Conservation (phyloP, 2,329 filamentous ascomycete genomes). For the Ampelomyces quisqualis region DNA sequence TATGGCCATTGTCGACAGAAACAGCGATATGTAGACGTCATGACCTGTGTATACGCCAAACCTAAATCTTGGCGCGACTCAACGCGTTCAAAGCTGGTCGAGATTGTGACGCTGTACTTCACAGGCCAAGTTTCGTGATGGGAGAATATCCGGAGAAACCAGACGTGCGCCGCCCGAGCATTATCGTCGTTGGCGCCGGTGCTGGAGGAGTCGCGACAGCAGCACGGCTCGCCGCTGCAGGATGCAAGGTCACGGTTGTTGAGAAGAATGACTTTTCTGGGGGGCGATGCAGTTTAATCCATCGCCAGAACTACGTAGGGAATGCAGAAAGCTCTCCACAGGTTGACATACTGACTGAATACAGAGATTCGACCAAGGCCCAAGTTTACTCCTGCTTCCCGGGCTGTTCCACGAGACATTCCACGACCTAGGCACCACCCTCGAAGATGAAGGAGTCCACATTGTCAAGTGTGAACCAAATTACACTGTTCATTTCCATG, state of each 20-base stretch:
- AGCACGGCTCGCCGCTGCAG: constrained; percentile 69
- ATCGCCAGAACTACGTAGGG: constrained; percentile 58
- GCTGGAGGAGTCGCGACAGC: constrained; percentile 71
- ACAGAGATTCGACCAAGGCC: constrained; percentile 72
- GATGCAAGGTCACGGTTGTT: constrained; percentile 71
- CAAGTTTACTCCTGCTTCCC: constrained; percentile 70
- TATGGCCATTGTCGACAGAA: background rate
- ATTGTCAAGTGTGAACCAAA: constrained; percentile 73
- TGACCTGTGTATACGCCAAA: constrained; percentile 13
- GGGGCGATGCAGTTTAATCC: constrained; percentile 68
- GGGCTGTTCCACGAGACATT: constrained; percentile 70
- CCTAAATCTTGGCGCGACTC: constrained; percentile 14
- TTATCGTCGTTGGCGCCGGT: constrained; percentile 60
- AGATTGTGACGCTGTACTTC: background rate
- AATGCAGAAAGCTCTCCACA: background rate
- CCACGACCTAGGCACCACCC: constrained; percentile 64
- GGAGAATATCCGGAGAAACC: constrained; percentile 9
- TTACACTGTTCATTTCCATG: constrained; percentile 72
- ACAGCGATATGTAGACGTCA: constrained; percentile 15
- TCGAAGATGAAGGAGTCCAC: constrained; percentile 65
- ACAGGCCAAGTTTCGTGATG: constrained; percentile 6
- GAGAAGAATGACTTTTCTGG: constrained; percentile 75
- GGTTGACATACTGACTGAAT: constrained; percentile 3
- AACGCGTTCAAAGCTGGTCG: constrained; percentile 8
- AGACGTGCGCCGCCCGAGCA: constrained; percentile 20